Percentiles rank a stretch among this genome's conserved stretches.
Conservation (phyloP, 805 yeast genomes). For the Metschnikowia continentalis region DNA sequence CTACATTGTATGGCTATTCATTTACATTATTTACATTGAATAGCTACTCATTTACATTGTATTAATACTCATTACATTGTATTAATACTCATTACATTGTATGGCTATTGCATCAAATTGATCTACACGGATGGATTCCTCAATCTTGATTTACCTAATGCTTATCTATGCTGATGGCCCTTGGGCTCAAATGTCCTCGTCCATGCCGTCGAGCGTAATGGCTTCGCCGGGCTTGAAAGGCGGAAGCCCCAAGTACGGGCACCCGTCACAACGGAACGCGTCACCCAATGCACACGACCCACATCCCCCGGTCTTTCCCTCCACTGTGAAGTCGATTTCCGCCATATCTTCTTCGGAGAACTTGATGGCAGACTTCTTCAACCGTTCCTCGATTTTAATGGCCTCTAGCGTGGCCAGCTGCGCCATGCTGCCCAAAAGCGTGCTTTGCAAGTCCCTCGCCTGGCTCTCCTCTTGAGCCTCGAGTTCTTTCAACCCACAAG, state of each 20-base stretch:
- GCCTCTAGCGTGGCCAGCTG: slow-evolving; percentile 52
- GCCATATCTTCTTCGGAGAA: slow-evolving; percentile 68
- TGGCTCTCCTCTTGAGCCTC: slow-evolving; percentile 62
- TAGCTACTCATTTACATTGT: no score
- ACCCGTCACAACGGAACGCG: slow-evolving; percentile 97
- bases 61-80: no score
- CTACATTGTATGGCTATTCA: no score
- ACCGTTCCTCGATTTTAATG: slow-evolving; percentile 47
- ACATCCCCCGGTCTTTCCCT: slow-evolving; percentile 96
- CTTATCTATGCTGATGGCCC: no score
- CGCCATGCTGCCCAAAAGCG: slow-evolving; percentile 45
- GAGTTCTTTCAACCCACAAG: slow-evolving; percentile 90
- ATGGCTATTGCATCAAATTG: no score
- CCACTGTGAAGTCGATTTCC: slow-evolving; percentile 93
- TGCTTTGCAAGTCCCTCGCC: slow-evolving; percentile 42
- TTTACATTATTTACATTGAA: no score
- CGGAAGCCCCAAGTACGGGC: slow-evolving; percentile 95
- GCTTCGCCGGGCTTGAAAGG: slow-evolving; percentile 98
- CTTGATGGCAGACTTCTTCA: slow-evolving; percentile 39
- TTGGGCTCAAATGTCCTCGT: slow-evolving; percentile 59
- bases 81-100: no score
- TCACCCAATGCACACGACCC: slow-evolving; percentile 97
- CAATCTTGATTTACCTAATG: no score
- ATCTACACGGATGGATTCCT: no score
- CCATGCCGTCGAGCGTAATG: slow-evolving; percentile 67